Conservation (phyloP, 345 rosid genomes). For the Durio zibethinus region DNA sequence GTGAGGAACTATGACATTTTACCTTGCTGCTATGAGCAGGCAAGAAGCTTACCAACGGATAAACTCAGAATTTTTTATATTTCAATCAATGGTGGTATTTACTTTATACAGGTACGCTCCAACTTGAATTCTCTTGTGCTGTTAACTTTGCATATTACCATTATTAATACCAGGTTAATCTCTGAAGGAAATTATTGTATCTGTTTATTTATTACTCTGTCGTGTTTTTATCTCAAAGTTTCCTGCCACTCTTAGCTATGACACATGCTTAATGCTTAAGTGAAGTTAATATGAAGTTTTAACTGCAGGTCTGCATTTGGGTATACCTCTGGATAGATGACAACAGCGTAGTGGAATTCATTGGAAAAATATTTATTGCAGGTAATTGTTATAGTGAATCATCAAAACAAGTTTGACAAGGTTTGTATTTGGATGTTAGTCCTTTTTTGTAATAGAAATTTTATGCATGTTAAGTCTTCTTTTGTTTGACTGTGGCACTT, state of each 20-base stretch:
- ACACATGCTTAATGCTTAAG: not conserved
- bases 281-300: conserved; percentile 20
- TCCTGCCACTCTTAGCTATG: not conserved
- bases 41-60: conserved; percentile 93
- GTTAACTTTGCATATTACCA: not conserved
- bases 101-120: conserved; percentile 68
- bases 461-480: conserved; percentile 1
- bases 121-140: not conserved
- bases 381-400: conserved; percentile 36
- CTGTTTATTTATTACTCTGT: conserved; percentile 4
- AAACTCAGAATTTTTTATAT: conserved; percentile 67
- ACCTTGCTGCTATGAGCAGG: conserved; percentile 47
- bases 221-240: not conserved
- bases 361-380: conserved; percentile 85
- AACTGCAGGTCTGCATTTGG: conserved; percentile 82
- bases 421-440: not conserved
- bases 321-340: conserved; percentile 75
- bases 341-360: conserved; percentile 62
- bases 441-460: not conserved
- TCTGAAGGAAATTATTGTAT: not conserved
- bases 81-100: conserved; percentile 55
- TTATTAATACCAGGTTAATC: not conserved
- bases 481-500: not conserved
- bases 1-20: conserved; percentile 22
- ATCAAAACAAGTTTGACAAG: not conserved